Evolutionary conservation across 1,284 basidiomycete genomes (phyloP).

Genomic region (Melampsora abietis-canadensis): DNA sequence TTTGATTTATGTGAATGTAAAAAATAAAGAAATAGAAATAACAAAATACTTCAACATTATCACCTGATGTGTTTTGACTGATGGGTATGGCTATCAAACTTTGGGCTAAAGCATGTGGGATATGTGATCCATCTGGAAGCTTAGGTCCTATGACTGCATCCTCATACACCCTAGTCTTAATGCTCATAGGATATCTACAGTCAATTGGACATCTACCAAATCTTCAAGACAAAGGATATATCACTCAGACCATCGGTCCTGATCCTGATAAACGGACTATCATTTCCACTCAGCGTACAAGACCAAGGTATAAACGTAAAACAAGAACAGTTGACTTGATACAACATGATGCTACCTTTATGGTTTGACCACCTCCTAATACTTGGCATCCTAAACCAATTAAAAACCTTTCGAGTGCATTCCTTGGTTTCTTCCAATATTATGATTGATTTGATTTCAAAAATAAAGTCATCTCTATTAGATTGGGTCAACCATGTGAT

Average conservation of each 20-base stretch:
- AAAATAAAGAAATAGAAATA: too few relatives aligned
- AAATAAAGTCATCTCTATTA: not conserved
- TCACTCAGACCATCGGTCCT: not conserved
- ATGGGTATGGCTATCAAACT: slow-evolving; percentile 22
- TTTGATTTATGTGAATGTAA: too few relatives aligned
- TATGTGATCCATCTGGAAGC: slow-evolving; percentile 31
- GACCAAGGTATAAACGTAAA: not conserved
- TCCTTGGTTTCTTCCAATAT: not conserved
- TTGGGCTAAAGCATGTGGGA: slow-evolving; percentile 34
- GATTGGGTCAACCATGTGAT: not conserved
- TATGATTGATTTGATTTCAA: not conserved
- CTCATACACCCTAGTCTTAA: slow-evolving; percentile 23
- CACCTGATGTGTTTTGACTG: slow-evolving; percentile 15
- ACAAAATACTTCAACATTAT: too few relatives aligned
- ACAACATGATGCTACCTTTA: not conserved
- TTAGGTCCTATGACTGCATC: slow-evolving; percentile 18
- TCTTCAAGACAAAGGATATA: slow-evolving; percentile 19
- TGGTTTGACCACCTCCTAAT: not conserved
- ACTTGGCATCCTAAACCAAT: not conserved
- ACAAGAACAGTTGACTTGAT: not conserved
- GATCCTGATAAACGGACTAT: not conserved
- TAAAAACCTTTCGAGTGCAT: not conserved
- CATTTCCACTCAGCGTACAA: not conserved
- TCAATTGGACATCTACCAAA: slow-evolving; percentile 27
- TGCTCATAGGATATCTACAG: slow-evolving; percentile 31